Evolutionary conservation across 805 yeast species (phyloP), one percentile per base, ranked within the genome.

Genomic region (Dipodascus geniculatus): DNA sequence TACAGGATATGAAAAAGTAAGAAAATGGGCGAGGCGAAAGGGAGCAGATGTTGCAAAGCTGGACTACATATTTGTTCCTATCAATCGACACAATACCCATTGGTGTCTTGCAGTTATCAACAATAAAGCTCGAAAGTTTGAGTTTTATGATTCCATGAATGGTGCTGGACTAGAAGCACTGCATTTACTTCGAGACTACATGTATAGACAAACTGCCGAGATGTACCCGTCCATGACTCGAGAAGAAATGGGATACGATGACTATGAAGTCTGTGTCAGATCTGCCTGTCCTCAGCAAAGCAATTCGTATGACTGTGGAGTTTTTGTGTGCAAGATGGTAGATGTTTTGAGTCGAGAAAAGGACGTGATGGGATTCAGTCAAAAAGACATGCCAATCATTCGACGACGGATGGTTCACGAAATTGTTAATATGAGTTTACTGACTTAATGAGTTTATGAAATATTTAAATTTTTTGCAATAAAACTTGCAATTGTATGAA

Each of bases 221-320:
- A 68, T 76, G 44, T 69, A 71, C 51, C 66, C 70, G 1, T 70
- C 72, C 16, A 68, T 71, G 1, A 59, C 66, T 38, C 65, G 67
- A 55, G 70, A 66, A 8, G 58, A 60, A 3, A 61, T 60, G 38
- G 63, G 62, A 0, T 61, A 54, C 2, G 44, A 66, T 19, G 47
- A 48, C 14, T 61, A 60, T 42, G 50, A 56, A 23, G 31, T 51
- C 4, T 48, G 49, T 3, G 47, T 61, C 42, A 48, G 65, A 2
- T 57, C 66, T 1, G 64, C 68, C n/a, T 75, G 90, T 48, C 98
- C 99, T 0, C 87, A 83, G 59, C 99, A 93, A 65, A 72, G 75
- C 23, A 93, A 93, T 64, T 97, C 97, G 0, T 87, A 66, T 60
- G 99, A 93, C 67, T 93, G 99, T 71, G 99, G 99, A 4, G 95